These are phyloP conservation scores for Leccinum uliginosum DNA, from an alignment of 768 basidiomycete species.

Conservation along the genomic window DNA sequence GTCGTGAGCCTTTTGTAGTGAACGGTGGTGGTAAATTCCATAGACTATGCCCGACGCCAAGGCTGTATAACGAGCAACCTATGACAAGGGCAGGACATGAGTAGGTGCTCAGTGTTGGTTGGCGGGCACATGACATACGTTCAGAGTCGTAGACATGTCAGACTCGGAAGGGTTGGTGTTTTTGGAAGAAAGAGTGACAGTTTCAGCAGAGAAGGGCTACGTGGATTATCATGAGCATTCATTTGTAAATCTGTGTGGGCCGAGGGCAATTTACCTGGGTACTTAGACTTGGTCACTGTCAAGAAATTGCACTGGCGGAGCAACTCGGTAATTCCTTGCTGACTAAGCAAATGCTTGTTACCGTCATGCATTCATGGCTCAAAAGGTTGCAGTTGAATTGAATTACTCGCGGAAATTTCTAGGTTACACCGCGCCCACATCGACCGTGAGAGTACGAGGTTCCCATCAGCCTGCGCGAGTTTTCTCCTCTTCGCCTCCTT, in stretches of 20 bases:
- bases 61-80: constrained; percentile 95
- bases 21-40: constrained; percentile 88
- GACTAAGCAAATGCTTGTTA: constrained; percentile 27
- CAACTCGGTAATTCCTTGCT: constrained; percentile 27
- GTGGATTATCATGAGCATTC: constrained; percentile 1
- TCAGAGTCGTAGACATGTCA: constrained; percentile 71
- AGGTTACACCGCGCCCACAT: background rate
- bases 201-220: constrained; percentile 15
- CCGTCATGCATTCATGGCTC: too few relatives aligned
- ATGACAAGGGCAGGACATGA: constrained; percentile 8
- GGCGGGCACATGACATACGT: constrained; percentile 46
- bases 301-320: constrained; percentile 21
- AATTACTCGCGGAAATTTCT: background rate
- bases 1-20: constrained; percentile 80
- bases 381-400: background rate
- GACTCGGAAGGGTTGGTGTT: constrained; percentile 11
- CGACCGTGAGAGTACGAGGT: too few relatives aligned
- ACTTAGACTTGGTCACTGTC: constrained; percentile 7
- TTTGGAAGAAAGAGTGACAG: constrained; percentile 10
- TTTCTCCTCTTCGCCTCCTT: too few relatives aligned
- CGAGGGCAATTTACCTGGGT: constrained; percentile 5
- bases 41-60: constrained; percentile 84
- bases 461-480: too few relatives aligned
- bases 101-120: background rate
- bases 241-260: background rate